Base-by-base conservation (phyloP, 192 early-diverging fungal species). In the Coemansia sp. region DNA sequence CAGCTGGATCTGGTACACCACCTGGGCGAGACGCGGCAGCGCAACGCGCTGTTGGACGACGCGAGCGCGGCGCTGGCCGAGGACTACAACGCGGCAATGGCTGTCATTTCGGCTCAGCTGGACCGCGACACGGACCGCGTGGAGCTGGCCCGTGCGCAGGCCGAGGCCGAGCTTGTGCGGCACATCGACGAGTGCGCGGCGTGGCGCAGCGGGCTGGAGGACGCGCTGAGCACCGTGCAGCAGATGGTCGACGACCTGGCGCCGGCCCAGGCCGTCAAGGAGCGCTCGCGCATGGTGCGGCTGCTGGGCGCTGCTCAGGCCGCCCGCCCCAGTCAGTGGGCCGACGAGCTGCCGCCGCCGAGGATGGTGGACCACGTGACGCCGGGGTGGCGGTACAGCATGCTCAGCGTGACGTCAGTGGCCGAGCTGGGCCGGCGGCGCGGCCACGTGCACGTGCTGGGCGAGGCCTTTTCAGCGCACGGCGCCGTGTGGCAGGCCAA, bases 371-470 rank as follows among this genome's bases (percentile, higher is more conserved):
- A 34, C 0, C 15, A 49, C 18, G 82, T 70, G 0, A 16, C 33
- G 24, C 82, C 82, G 0, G 20, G 10, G 7, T 60, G 44, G 43
- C 60, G 36, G 10, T 49, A 24, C 29, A 43, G 67, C 29, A 16
- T 31, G 44, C 57, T 84, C 0, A 11, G 41, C 18, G 71, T 84
- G 53, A 66, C 74, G 4, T 22, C 27, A 5, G 74, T 77, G 2
- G 24, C 52, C 11, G 82, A 84, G 27, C 70, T 84, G 4, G 82
- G 82, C 12, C 64, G 82, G 33, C 67, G 65, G 46, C 73, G 77
- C 57, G 82, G 82, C 0, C 82, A 84, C 39, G 74, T 84, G 49
- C 76, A 75, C 29, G 74, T 80, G n/a, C n/a, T 33, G 1, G 65
- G 78, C 47, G 70, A 69, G 15, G 36, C 61, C 29, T 65, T 79